A percentile compares a stretch with the other conserved stretches of the same genome.
Evolutionary conservation across 768 basidiomycete genomes (phyloP).

Genomic region (Kwoniella pini): DNA sequence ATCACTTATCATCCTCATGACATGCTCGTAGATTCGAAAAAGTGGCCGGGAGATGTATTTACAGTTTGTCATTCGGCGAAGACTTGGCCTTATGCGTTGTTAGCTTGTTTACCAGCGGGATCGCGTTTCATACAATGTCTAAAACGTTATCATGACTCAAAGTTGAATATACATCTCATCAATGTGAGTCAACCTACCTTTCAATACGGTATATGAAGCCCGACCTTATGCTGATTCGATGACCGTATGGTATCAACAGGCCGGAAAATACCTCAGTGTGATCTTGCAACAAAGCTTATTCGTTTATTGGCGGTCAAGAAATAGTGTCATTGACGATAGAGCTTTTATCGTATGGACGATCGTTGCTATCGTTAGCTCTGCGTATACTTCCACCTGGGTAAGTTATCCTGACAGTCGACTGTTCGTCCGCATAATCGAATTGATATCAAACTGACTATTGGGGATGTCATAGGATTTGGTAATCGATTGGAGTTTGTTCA

Average conservation of each 20-base stretch:
- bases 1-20: background rate
- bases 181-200: conserved; percentile 63
- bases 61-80: conserved; percentile 30
- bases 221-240: too few species aligned
- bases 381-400: conserved; percentile 80
- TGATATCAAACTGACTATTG: conserved; percentile 65
- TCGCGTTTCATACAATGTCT: conserved; percentile 82
- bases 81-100: conserved; percentile 38
- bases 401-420: too few species aligned
- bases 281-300: conserved; percentile 70
- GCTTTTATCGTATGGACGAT: conserved; percentile 71
- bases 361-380: conserved; percentile 64
- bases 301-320: conserved; percentile 72
- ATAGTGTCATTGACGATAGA: conserved; percentile 56
- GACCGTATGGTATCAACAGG: conserved; percentile 58
- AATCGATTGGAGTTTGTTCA: conserved; percentile 89
- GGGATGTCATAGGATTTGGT: conserved; percentile 73
- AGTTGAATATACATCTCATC: conserved; percentile 72
- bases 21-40: conserved; percentile 36
- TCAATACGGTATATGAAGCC: too few species aligned
- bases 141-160: conserved; percentile 80
- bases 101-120: conserved; percentile 64
- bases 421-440: too few species aligned
- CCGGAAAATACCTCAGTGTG: conserved; percentile 75
- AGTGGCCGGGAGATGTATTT: conserved; percentile 39